Evolutionary conservation across 495 filamentous ascomycete genomes (phyloP), one percentile per base, ranked within the genome.

Genomic region (Emericellopsis terricola): DNA sequence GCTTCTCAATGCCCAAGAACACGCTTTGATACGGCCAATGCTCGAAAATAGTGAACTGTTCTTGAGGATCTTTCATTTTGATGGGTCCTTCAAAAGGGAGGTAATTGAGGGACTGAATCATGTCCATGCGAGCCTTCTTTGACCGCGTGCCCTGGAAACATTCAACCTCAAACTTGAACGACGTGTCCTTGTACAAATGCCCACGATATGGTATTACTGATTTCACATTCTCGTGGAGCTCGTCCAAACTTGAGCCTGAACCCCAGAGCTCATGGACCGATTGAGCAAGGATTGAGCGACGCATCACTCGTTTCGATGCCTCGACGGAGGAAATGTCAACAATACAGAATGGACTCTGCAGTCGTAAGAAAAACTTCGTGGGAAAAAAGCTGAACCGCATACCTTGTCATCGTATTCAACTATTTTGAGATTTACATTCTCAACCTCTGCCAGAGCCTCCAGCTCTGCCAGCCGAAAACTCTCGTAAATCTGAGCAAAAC

Each of bases 251-350:
- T 16, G 54, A 42, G 21, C 79, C 85, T 28, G 60, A 54, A 19
- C 79, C 86, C 89, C 89, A 96, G 41, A 93, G 69, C 49, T 91
- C 85, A 55, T 81, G 78, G 48, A 96, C 76, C 13, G 68, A 72
- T 54, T 79, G 78, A 38, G 69, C 66, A 24, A 94, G 70, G 42
- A 96, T 78, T 31, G 73, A 80, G 38, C 89, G 78, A 29, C 57
- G 51, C 27, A 92, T 64, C 8, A 96, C 60, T 8, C 59, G 51
- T 8, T 56, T 53, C 10, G 86, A 86, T 28, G 70, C 68, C 30
- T 60, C 59, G 43, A 71, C 66, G 37, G 81, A 69, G 27, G 63
- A 57, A 14, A 94, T 60, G 28, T 60, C 62, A 39, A 94, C 60
- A 46, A 92, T 59, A 50, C 81, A 87, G 55, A 84, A 92, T 15